Percentiles rank a stretch among this genome's conserved stretches.
Evolutionary conservation across 495 filamentous ascomycete genomes (phyloP).

Genomic region (Xylaria longipes): DNA sequence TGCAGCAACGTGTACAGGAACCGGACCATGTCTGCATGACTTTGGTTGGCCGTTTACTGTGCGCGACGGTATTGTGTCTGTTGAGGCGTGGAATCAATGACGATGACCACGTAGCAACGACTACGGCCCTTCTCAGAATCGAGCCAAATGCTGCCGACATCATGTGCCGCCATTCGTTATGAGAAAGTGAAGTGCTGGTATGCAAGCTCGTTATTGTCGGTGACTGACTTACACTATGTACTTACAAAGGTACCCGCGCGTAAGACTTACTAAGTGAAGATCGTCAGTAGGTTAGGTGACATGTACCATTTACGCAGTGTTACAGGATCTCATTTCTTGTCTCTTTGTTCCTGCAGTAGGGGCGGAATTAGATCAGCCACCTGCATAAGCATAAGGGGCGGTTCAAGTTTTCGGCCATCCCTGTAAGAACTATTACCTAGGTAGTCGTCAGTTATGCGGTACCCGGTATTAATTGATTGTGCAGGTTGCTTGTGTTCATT

Average conservation of each 20-base stretch:
- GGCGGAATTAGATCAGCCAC: conserved; percentile 17
- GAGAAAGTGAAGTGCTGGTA: not conserved
- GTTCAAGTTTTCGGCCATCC: not conserved
- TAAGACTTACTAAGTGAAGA: not conserved
- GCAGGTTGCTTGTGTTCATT: conserved; percentile 9
- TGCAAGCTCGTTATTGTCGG: not conserved
- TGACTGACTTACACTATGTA: not conserved
- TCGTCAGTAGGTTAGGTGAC: not conserved
- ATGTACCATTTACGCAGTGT: too few relatives aligned
- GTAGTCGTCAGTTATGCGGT: too few relatives aligned
- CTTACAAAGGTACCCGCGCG: not conserved
- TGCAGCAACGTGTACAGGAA: not conserved
- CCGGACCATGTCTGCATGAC: not conserved
- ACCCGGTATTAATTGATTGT: conserved; percentile 1
- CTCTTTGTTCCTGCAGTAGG: conserved; percentile 24
- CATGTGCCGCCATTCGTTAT: not conserved
- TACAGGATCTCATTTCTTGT: not conserved
- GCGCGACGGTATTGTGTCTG: not conserved
- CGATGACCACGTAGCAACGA: not conserved
- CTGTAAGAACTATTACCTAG: too few relatives aligned
- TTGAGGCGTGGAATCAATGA: conserved; percentile 4
- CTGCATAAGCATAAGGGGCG: conserved; percentile 24
- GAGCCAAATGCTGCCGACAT: not conserved
- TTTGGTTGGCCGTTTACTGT: not conserved
- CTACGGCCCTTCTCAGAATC: not conserved